phyloP scores from a whole-genome alignment of 139 green algal genomes.

The Tetratostichococcus sp. region DNA sequence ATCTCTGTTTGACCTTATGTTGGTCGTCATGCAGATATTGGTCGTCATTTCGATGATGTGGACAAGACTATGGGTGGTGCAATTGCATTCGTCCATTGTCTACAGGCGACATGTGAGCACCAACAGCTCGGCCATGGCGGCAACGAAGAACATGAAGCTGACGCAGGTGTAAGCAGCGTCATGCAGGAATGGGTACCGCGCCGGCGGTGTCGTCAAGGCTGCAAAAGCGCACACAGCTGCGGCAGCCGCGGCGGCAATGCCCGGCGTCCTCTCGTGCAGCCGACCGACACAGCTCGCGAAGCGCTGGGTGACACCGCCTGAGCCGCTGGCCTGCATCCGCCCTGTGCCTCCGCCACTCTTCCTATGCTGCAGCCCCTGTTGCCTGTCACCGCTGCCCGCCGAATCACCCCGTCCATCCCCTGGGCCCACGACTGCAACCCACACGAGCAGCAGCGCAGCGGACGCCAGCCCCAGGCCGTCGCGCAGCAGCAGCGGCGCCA shows the following conservation, averaged over 20 bases:
- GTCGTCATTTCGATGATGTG: too few relatives aligned
- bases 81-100: too few relatives aligned
- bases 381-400: background rate
- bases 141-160: conserved; percentile 19
- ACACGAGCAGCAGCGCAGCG: conserved; percentile 30
- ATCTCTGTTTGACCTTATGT: too few relatives aligned
- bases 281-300: background rate
- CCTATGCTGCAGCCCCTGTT: background rate
- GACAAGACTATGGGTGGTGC: too few relatives aligned
- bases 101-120: background rate
- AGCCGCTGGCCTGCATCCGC: too few relatives aligned
- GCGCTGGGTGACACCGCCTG: background rate
- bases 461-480: conserved; percentile 80
- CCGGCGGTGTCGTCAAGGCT: conserved; percentile 9
- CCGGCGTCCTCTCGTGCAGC: background rate
- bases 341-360: background rate
- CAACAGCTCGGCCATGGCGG: conserved; percentile 4
- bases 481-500: conserved; percentile 85
- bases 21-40: too few relatives aligned
- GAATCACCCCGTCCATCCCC: background rate
- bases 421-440: conserved; percentile 2
- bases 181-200: conserved; percentile 20
- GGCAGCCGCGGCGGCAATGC: background rate
- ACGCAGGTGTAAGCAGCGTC: conserved; percentile 26
- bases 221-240: background rate